Evolutionary conservation across 225 moss, liverwort and hornwort species (phyloP).

Genomic region (Thuidium tamariscinum): DNA sequence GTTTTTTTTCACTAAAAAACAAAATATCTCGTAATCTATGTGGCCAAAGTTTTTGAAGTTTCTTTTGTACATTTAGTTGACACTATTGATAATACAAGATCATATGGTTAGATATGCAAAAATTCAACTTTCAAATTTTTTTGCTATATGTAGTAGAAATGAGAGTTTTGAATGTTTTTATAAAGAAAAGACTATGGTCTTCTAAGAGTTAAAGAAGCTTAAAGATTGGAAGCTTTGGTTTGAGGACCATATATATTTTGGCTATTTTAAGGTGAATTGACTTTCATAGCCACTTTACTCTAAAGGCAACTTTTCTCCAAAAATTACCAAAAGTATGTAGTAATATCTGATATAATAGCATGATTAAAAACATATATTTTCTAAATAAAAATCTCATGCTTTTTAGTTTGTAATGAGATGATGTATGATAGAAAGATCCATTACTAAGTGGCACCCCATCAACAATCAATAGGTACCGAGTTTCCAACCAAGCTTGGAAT

Average conservation of each 20-base stretch:
- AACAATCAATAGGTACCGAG: no score
- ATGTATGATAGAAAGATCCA: no score
- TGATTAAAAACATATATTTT: background rate
- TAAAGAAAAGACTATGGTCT: background rate
- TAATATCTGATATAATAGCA: background rate
- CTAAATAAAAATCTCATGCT: background rate
- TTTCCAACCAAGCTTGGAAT: no score
- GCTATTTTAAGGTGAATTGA: background rate
- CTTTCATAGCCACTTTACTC: background rate
- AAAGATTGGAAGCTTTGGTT: background rate
- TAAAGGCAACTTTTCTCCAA: background rate
- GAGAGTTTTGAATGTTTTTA: background rate
- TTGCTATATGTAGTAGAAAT: background rate
- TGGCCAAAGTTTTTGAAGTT: accelerated
- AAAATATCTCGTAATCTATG: background rate
- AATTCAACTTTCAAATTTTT: background rate
- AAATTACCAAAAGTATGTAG: background rate
- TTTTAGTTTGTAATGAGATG: background rate
- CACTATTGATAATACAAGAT: background rate
- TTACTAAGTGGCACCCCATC: no score
- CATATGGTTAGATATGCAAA: background rate
- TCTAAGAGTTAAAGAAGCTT: background rate
- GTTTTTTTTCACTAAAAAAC: background rate
- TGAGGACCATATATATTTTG: background rate
- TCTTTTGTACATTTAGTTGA: background rate